These are phyloP conservation scores for Colletotrichum sp. DNA, from an alignment of 2,329 filamentous ascomycete genomes.

Conservation along the genomic window DNA sequence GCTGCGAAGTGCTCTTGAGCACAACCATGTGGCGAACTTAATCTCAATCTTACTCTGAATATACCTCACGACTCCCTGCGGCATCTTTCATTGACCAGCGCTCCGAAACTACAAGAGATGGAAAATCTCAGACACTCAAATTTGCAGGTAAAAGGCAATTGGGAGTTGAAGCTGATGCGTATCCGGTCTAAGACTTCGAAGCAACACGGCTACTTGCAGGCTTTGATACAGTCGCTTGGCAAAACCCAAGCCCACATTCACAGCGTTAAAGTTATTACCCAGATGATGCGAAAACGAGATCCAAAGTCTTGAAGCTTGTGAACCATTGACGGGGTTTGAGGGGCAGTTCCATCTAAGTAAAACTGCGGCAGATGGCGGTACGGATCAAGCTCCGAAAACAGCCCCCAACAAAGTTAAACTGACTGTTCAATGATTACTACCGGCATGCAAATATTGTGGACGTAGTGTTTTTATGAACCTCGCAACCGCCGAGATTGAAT, in stretches of 20 bases:
- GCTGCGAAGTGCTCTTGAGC: not conserved
- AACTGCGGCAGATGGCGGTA: not conserved
- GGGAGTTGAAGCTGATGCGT: not conserved
- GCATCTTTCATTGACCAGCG: not conserved
- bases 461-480: fast-evolving
- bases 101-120: not conserved
- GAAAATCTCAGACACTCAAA: not conserved
- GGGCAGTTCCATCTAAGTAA: not conserved
- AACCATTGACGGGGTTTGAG: not conserved
- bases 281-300: not conserved
- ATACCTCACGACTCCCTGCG: not conserved
- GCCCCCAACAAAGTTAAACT: not conserved
- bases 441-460: not conserved
- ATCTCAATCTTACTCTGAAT: not conserved
- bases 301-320: not conserved
- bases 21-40: not conserved
- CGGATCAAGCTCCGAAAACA: not conserved
- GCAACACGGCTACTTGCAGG: not conserved
- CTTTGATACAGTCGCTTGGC: not conserved
- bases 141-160: not conserved
- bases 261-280: fast-evolving
- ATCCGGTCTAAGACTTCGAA: fast-evolving
- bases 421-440: not conserved
- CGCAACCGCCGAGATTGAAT: not conserved
- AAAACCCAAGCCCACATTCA: not conserved